A percentile compares a stretch with the other conserved stretches of the same genome.
Conservation (phyloP, 106 monocot species). For the Acorus calamus region DNA sequence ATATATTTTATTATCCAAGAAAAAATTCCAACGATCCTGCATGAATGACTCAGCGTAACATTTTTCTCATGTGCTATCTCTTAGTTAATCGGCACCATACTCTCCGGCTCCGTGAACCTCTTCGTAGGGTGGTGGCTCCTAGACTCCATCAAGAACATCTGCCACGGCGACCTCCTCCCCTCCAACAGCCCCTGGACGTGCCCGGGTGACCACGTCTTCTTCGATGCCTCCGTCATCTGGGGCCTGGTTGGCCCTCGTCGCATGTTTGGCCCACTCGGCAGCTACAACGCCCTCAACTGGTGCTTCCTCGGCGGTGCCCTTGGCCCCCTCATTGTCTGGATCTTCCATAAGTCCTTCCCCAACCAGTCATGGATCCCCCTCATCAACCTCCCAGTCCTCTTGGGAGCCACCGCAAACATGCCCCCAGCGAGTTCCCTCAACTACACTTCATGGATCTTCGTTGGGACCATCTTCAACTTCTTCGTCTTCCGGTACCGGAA, state of each 20-base stretch:
- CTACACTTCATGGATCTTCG: constrained; percentile 56
- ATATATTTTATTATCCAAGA: too few relatives aligned
- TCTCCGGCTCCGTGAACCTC: constrained; percentile 77
- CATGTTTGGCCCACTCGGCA: constrained; percentile 55
- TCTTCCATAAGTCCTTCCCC: constrained; percentile 67
- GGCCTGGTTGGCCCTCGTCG: constrained; percentile 53
- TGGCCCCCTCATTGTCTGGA: constrained; percentile 72
- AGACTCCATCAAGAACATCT: constrained; percentile 66
- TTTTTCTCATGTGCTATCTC: neutral
- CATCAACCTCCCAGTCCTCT: constrained; percentile 72
- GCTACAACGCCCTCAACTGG: constrained; percentile 62
- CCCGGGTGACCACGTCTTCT: constrained; percentile 79
- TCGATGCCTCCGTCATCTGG: constrained; percentile 94
- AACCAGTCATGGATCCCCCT: constrained; percentile 56
- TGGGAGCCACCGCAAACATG: constrained; percentile 78
- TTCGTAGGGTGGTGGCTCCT: constrained; percentile 83
- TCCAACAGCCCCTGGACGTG: constrained; percentile 92
- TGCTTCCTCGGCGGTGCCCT: constrained; percentile 63
- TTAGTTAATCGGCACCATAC: constrained; percentile 75
- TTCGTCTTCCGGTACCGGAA: constrained; percentile 70
- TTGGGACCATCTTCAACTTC: constrained; percentile 83
- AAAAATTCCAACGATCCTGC: too few relatives aligned
- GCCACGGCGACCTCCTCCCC: constrained; percentile 37
- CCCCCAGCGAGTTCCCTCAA: constrained; percentile 79
- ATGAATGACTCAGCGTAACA: too few relatives aligned